Evolutionary conservation across 768 basidiomycete genomes (phyloP).

Genomic region (Xanthoconium purpureum): DNA sequence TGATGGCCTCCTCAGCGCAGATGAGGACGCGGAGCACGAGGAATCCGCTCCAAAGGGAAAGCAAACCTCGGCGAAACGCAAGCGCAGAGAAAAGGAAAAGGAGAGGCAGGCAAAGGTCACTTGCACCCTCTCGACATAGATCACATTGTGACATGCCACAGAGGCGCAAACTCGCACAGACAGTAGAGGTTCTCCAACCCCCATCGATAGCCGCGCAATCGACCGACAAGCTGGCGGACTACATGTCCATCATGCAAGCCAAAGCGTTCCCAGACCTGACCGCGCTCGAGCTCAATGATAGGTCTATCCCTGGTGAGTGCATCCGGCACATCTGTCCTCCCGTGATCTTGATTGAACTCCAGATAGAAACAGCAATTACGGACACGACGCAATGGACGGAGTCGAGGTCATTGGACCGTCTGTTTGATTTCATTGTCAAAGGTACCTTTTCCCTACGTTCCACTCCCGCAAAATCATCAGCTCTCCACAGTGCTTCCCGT

Average conservation of each 20-base stretch:
- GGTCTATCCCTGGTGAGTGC: constrained; percentile 69
- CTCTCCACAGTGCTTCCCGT: constrained; percentile 54
- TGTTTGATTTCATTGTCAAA: constrained; percentile 74
- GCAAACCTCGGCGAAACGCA: constrained; percentile 53
- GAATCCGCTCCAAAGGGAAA: constrained; percentile 22
- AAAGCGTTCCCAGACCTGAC: constrained; percentile 69
- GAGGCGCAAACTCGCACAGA: constrained; percentile 64
- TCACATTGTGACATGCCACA: constrained; percentile 27
- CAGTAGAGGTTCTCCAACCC: constrained; percentile 35
- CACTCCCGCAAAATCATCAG: neutral
- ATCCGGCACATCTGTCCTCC: neutral
- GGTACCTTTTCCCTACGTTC: constrained; percentile 41
- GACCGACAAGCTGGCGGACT: constrained; percentile 55
- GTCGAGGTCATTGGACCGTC: constrained; percentile 64
- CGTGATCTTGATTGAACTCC: constrained; percentile 46
- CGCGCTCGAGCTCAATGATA: constrained; percentile 75
- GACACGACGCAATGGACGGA: constrained; percentile 76
- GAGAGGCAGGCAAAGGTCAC: constrained; percentile 67
- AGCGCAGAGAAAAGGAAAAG: constrained; percentile 70
- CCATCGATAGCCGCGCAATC: constrained; percentile 55
- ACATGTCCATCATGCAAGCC: constrained; percentile 62
- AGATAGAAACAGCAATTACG: constrained; percentile 68
- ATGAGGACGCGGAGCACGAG: constrained; percentile 40
- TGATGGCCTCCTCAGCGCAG: constrained; percentile 42
- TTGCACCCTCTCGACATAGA: constrained; percentile 12